phyloP scores from a whole-genome alignment of 805 yeast genomes.

The Ogataea thermomethanolica region DNA sequence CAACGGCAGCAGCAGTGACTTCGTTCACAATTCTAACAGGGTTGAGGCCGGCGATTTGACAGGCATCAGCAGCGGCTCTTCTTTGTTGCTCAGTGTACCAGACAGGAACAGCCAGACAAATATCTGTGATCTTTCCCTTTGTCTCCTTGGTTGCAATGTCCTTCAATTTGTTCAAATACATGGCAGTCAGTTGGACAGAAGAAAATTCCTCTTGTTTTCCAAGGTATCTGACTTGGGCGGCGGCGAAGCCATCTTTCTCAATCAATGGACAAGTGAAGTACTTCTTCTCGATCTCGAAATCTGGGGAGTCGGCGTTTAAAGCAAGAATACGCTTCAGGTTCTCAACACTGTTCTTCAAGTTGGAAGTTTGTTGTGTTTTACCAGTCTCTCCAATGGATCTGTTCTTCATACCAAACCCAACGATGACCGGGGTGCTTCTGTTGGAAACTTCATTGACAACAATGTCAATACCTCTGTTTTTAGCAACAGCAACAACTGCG shows the following conservation, averaged over 20 bases:
- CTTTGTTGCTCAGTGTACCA: constrained; percentile 98
- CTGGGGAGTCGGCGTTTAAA: constrained; percentile 69
- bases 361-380: constrained; percentile 93
- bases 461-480: constrained; percentile 97
- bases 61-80: constrained; percentile 93
- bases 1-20: constrained; percentile 97
- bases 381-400: constrained; percentile 95
- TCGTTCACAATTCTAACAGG: constrained; percentile 98
- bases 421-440: constrained; percentile 86
- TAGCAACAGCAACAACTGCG: constrained; percentile 94
- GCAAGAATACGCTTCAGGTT: constrained; percentile 93
- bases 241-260: constrained; percentile 70
- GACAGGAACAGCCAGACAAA: constrained; percentile 91
- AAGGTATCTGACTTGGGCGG: constrained; percentile 79
- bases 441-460: constrained; percentile 98
- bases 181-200: constrained; percentile 88
- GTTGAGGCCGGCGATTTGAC: constrained; percentile 92
- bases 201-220: constrained; percentile 78
- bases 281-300: constrained; percentile 67
- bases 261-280: constrained; percentile 71
- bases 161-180: constrained; percentile 91
- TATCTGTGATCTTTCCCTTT: constrained; percentile 76
- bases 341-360: constrained; percentile 93
- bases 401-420: constrained; percentile 87
- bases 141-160: constrained; percentile 77